Evolutionary conservation across 345 rosid species (phyloP).

Genomic region (Erodium maritimum): DNA sequence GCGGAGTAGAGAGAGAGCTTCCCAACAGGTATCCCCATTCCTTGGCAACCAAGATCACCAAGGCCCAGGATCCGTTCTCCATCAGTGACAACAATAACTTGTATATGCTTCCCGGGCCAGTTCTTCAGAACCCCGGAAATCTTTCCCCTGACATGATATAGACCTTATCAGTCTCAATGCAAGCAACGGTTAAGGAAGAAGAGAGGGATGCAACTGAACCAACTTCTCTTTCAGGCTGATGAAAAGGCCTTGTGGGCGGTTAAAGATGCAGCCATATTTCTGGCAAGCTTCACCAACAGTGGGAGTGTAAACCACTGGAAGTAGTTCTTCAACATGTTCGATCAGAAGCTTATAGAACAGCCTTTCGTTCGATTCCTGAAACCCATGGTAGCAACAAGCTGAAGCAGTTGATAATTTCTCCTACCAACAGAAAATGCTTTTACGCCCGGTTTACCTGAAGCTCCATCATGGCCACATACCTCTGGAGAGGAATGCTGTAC

Average conservation of each 20-base stretch:
- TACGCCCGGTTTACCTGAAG: conserved; percentile 53
- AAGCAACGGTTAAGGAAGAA: no score
- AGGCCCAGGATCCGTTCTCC: conserved; percentile 94
- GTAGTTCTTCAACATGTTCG: conserved; percentile 84
- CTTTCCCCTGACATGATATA: conserved; percentile 43
- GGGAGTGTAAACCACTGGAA: conserved; percentile 91
- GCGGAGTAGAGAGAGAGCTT: conserved; percentile 89
- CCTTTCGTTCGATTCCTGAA: conserved; percentile 77
- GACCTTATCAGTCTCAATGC: background rate
- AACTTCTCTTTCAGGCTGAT: conserved; percentile 93
- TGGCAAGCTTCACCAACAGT: conserved; percentile 99
- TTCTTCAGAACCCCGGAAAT: conserved; percentile 80
- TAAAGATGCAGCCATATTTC: conserved; percentile 90
- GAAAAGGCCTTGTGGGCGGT: conserved; percentile 94
- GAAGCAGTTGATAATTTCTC: no score
- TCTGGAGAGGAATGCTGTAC: conserved; percentile 84
- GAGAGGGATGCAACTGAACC: background rate
- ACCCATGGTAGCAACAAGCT: background rate
- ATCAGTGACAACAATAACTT: conserved; percentile 94
- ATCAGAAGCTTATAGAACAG: conserved; percentile 87
- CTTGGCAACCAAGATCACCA: conserved; percentile 99
- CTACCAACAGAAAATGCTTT: background rate
- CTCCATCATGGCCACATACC: conserved; percentile 94
- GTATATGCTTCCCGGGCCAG: conserved; percentile 94
- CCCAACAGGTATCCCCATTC: conserved; percentile 99